Conservation (phyloP, 139 green algal species). For the Closterium sp. region DNA sequence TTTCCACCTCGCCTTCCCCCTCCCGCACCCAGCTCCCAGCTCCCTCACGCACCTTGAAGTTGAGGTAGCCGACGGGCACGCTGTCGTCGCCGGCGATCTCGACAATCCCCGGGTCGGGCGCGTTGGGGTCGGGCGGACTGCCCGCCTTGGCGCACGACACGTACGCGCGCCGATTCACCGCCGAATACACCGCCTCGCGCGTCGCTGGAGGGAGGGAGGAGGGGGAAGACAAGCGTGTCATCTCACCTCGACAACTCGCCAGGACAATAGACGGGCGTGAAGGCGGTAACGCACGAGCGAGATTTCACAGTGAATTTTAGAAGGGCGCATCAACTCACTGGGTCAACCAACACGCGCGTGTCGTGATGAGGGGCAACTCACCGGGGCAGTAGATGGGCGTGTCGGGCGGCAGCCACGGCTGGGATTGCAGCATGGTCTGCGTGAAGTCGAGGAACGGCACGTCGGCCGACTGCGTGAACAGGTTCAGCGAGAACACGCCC, state of each 20-base stretch:
- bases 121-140: neutral
- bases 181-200: neutral
- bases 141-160: neutral
- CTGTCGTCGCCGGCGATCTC: neutral
- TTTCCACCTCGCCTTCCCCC: too few species aligned
- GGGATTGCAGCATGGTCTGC: neutral
- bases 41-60: neutral
- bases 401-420: neutral
- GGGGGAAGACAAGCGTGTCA: too few species aligned
- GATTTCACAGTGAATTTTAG: too few species aligned
- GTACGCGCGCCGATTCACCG: neutral
- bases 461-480: neutral
- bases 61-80: neutral
- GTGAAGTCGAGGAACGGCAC: neutral
- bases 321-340: too few species aligned
- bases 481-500: neutral
- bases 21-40: too few species aligned
- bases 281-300: too few species aligned
- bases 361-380: neutral
- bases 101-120: neutral
- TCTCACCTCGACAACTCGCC: too few species aligned
- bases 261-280: too few species aligned
- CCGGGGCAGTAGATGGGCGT: neutral
- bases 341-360: too few species aligned
- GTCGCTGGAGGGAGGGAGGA: neutral